Evolutionary conservation across 1,139 yeast species (phyloP), one percentile per base, ranked within the genome.

Genomic region (Pichia sp.): DNA sequence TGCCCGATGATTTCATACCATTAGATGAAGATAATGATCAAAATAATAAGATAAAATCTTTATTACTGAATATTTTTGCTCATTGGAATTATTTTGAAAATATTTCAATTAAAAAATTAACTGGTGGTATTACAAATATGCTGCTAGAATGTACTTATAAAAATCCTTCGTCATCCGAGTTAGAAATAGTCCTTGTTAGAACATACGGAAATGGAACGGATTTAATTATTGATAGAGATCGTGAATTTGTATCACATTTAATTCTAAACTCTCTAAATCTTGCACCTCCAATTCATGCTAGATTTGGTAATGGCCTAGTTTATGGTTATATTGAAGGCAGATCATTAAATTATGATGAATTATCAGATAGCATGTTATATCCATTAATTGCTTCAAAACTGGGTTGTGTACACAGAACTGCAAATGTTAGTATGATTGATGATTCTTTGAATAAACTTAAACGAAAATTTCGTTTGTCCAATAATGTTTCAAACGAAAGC

Each of bases 111-210:
- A 54, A 57, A 26, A 68, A 67, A 50, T 66, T 84, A 41, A 82
- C 85, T 3, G 95, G 94, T 3, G 95, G 95, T 8, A 84, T 85
- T 61, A 85, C 95, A 25, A 85, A 85, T 61, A 78, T 80, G 78
- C 72, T 83, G 43, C 63, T 82, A 32, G 71, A 78, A 39, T 82
- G 84, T 41, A 45, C 53, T 44, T 41, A 42, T 25, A 28, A 23
- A 8, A 40, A 42, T 26, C 12, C 24, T 22, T n/a, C 20, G 6
- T 32, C 44, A 9, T 39, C 32, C 23, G 35, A 31, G 9, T n/a
- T 16, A 6, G 71, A 70, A 46, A 65, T 65, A 6, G 80, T 82
- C 3, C 69, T 85, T 35, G 80, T 83, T 50, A 68, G 95, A 48
- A 82, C 85, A 0, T 85, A 84, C 55, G 95, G 95, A 9, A 76